phyloP scores from a whole-genome alignment of 1,284 basidiomycete genomes.

The Cutaneotrichosporon sp. region DNA sequence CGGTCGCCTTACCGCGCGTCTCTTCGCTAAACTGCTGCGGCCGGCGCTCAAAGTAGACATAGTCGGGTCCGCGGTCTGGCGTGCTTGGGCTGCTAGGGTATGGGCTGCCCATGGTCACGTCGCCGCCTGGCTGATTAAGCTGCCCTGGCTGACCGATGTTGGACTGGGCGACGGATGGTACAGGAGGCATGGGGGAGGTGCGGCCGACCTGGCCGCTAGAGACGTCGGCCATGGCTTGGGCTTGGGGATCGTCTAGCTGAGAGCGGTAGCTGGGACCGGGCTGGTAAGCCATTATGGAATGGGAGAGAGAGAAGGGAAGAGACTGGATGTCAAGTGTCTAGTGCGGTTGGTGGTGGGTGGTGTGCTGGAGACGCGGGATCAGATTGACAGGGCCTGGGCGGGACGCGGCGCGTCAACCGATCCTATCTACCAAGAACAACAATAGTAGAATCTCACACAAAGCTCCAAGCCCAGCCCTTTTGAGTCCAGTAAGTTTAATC shows the following conservation, averaged over 20 bases:
- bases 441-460: no score
- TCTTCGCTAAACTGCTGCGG: slow-evolving; percentile 80
- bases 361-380: background rate
- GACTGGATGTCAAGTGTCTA: slow-evolving; percentile 1
- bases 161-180: slow-evolving; percentile 35
- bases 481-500: no score
- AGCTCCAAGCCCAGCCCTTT: no score
- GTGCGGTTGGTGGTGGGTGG: background rate
- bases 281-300: slow-evolving; percentile 31
- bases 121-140: slow-evolving; percentile 13
- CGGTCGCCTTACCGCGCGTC: slow-evolving; percentile 86
- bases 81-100: background rate
- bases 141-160: slow-evolving; percentile 44
- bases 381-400: background rate
- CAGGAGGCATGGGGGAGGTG: slow-evolving; percentile 41
- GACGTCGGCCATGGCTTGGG: slow-evolving; percentile 21
- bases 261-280: slow-evolving; percentile 31
- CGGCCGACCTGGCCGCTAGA: slow-evolving; percentile 23
- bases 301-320: background rate
- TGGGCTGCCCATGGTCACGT: slow-evolving; percentile 11
- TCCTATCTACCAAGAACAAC: no score
- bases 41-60: slow-evolving; percentile 94
- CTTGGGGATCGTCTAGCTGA: slow-evolving; percentile 22
- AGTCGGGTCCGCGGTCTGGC: slow-evolving; percentile 60
- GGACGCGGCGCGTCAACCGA: slow-evolving; percentile 3